Conservation (phyloP, 257 asterid genomes). For the Solanum ossicruentum region DNA sequence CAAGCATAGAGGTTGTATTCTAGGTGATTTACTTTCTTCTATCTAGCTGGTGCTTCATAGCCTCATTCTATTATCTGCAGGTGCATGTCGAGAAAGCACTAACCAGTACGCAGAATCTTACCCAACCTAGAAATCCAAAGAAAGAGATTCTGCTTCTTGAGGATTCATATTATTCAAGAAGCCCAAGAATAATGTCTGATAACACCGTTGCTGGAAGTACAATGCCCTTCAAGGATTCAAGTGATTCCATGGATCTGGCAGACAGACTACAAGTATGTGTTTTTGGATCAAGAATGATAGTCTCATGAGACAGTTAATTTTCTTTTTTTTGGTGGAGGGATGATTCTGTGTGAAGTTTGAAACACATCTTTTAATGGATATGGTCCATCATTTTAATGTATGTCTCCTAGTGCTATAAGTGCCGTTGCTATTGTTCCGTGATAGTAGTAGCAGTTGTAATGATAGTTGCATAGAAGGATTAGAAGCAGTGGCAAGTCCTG, state of each 20-base stretch:
- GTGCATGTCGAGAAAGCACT: conserved; percentile 19
- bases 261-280: not conserved
- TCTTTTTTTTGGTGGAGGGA: not conserved
- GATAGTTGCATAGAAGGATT: not conserved
- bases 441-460: not conserved
- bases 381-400: not conserved
- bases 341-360: not conserved
- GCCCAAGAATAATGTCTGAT: conserved; percentile 4
- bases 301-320: not conserved
- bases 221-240: not conserved
- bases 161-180: not conserved
- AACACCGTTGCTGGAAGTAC: not conserved
- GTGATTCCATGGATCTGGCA: conserved; percentile 1
- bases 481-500: not conserved
- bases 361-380: not conserved
- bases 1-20: not conserved
- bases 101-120: not conserved
- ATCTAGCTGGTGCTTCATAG: not conserved
- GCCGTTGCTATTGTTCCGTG: not conserved
- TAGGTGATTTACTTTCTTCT: not conserved
- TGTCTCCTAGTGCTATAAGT: not conserved
- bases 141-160: not conserved
- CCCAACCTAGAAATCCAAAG: not conserved
- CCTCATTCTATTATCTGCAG: conserved; percentile 7
- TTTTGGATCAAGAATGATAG: not conserved